Base-by-base conservation (phyloP, 1,284 basidiomycete genomes). In the Marasmius tenuissimus region DNA sequence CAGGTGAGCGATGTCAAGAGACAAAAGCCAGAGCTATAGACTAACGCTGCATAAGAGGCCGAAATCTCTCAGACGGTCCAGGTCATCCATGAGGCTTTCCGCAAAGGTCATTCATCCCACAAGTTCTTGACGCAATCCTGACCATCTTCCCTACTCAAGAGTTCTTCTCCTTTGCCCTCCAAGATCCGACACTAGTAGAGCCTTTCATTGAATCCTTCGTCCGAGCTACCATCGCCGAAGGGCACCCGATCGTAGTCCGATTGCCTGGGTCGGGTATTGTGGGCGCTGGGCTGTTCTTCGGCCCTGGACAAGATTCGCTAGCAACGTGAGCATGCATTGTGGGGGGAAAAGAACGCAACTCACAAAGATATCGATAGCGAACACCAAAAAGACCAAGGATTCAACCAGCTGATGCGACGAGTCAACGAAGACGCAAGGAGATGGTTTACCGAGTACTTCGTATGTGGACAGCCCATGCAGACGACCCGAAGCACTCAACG, bases 21-120 rank as follows among this genome's bases (percentile, higher is more conserved):
- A 27, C 27, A 27, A 2, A 27, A 27, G 4, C 4, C 4, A 27
- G 27, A 27, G n/a, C 27, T 4, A 27, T 4, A 27, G 27, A 27
- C 27, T 27, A 27, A 27, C 27, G 27, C 27, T 27, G 27, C 27
- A 27, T 9, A 34, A 61, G 54, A 57, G n/a, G 8, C 49, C 34
- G 48, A 61, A 45, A 45, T 45, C 33, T 39, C 33, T 12, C 48
- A 61, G 42, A 33, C 55, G 6, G 37, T 57, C 11, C 39, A 35
- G 27, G 56, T 61, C 11, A 40, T 61, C 47, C 55, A 58, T 51
- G 60, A 61, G 42, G 60, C 56, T 8, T 57, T 57, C 22, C 40
- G 22, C 20, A 47, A 48, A 42, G 39, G 59, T 61, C 14, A 20
- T n/a, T 35, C n/a, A 27, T 18, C 39, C 10, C 42, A 47, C 33